Percentiles rank a stretch among this genome's conserved stretches.
These are phyloP conservation scores for Penicillium samsonianum DNA, from an alignment of 495 filamentous ascomycete genomes.

Conservation along the genomic window DNA sequence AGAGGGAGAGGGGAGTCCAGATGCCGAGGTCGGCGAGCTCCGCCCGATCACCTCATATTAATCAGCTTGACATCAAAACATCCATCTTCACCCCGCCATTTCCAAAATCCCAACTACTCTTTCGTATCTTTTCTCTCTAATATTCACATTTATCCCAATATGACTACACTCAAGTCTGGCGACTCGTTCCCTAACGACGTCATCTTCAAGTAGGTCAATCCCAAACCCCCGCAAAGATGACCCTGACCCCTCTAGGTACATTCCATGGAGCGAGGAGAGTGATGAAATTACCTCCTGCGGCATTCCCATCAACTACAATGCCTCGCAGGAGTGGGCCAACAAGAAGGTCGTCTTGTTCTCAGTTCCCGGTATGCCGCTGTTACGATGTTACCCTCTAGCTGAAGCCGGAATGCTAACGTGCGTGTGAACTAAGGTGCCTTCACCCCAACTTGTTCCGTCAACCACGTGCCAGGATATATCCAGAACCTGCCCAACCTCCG, in stretches of 20 bases:
- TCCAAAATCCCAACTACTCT: conserved; percentile 2
- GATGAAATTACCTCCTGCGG: conserved; percentile 71
- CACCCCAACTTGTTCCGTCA: conserved; percentile 86
- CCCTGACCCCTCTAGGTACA: conserved; percentile 51
- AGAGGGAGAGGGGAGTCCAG: background rate
- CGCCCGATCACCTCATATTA: conserved; percentile 13
- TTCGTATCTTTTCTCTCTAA: conserved; percentile 29
- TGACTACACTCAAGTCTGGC: conserved; percentile 73
- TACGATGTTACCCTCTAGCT: background rate
- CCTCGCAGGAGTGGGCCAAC: conserved; percentile 77
- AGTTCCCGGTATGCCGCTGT: conserved; percentile 64
- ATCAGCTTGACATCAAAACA: background rate
- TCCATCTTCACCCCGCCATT: conserved; percentile 1
- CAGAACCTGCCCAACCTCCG: conserved; percentile 68
- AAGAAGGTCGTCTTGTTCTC: conserved; percentile 91
- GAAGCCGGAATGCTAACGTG: background rate
- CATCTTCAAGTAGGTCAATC: conserved; percentile 61
- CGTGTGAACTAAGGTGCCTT: conserved; percentile 64
- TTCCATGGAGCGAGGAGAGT: conserved; percentile 67
- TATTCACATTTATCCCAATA: conserved; percentile 6
- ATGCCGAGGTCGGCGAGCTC: conserved; percentile 9
- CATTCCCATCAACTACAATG: conserved; percentile 73
- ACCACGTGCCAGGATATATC: conserved; percentile 84
- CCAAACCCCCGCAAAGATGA: conserved; percentile 11
- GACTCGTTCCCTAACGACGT: conserved; percentile 80